These are phyloP conservation scores for Alternaria sp. DNA, from an alignment of 2,329 filamentous ascomycete species.

Conservation along the genomic window DNA sequence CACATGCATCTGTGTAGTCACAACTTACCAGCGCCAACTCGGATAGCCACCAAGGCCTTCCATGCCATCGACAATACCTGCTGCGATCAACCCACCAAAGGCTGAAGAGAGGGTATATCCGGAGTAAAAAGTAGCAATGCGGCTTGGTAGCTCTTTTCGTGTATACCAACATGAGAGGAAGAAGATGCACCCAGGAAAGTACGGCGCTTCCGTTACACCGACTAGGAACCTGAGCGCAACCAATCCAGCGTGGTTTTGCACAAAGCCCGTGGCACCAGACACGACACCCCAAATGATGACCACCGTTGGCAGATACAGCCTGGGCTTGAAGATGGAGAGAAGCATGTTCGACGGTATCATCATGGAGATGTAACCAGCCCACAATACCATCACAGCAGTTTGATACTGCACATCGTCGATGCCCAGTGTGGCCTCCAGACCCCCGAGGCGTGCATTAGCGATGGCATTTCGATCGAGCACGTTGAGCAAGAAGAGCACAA, in stretches of 20 bases:
- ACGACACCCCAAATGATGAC: conserved; percentile 56
- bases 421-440: conserved; percentile 22
- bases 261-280: conserved; percentile 58
- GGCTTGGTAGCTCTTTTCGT: conserved; percentile 56
- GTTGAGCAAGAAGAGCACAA: conserved; percentile 42
- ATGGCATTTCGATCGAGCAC: conserved; percentile 44
- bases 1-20: neutral
- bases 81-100: conserved; percentile 65
- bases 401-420: conserved; percentile 32
- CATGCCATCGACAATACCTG: conserved; percentile 50
- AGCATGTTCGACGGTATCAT: conserved; percentile 69
- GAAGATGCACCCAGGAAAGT: conserved; percentile 30
- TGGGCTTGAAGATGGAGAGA: conserved; percentile 63
- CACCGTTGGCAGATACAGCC: conserved; percentile 60
- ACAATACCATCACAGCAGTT: conserved; percentile 59
- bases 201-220: conserved; percentile 35
- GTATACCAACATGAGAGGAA: conserved; percentile 37
- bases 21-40: conserved; percentile 34
- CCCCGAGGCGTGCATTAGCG: conserved; percentile 37
- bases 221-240: conserved; percentile 55
- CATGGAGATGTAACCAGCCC: conserved; percentile 67
- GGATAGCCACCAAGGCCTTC: conserved; percentile 37
- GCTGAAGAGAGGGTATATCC: conserved; percentile 62
- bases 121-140: conserved; percentile 65
- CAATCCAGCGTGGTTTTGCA: conserved; percentile 54